phyloP scores from a whole-genome alignment of 2,329 filamentous ascomycete species.

The Verticillium albo-atrum region DNA sequence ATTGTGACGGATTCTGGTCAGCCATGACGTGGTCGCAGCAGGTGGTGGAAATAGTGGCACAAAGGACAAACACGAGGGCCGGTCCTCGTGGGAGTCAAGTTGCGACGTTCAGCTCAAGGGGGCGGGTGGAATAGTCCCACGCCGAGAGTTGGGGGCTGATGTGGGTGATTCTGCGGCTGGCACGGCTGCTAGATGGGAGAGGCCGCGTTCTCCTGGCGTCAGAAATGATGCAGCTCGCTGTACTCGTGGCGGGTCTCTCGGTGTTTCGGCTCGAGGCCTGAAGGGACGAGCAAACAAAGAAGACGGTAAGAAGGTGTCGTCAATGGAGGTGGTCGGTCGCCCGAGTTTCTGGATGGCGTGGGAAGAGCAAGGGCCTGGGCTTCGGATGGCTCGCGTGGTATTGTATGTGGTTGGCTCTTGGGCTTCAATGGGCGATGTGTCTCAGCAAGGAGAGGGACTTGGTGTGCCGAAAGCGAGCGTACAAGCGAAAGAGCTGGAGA shows the following conservation, averaged over 20 bases:
- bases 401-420: not conserved
- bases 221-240: not conserved
- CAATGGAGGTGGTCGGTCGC: not conserved
- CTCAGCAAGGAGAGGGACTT: not conserved
- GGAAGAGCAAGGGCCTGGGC: not conserved
- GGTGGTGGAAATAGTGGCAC: not conserved
- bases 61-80: not conserved
- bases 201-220: not conserved
- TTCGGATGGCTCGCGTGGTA: not conserved
- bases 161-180: not conserved
- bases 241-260: not conserved
- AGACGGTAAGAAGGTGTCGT: not conserved
- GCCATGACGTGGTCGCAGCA: slow-evolving; percentile 5
- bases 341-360: not conserved
- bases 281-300: not conserved
- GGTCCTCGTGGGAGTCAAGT: not conserved
- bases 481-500: not conserved
- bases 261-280: not conserved
- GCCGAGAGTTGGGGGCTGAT: not conserved
- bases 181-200: not conserved
- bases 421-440: not conserved
- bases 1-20: slow-evolving; percentile 9
- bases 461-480: not conserved
- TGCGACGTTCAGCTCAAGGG: not conserved
- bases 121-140: not conserved